Evolutionary conservation across 2,329 filamentous ascomycete species (phyloP).

Genomic region (Dothistroma septosporum): DNA sequence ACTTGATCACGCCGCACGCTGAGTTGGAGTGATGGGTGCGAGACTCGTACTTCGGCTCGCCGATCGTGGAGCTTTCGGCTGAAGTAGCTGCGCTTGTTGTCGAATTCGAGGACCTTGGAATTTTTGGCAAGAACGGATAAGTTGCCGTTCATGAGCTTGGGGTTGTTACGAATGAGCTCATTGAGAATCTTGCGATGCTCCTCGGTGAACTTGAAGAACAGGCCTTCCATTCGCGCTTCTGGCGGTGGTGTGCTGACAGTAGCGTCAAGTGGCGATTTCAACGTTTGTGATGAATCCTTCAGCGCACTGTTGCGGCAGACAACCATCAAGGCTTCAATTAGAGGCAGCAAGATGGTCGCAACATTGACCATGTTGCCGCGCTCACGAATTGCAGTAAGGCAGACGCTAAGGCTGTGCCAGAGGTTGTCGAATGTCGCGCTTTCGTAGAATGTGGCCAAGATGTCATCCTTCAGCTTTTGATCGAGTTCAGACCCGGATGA

Average conservation of each 20-base stretch:
- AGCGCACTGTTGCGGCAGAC: constrained; percentile 96
- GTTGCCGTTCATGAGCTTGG: constrained; percentile 96
- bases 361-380: constrained; percentile 96
- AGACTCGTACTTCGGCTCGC: constrained; percentile 64
- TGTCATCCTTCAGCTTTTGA: constrained; percentile 70
- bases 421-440: constrained; percentile 84
- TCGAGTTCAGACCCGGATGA: constrained; percentile 36
- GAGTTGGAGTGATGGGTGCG: constrained; percentile 75
- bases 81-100: constrained; percentile 99
- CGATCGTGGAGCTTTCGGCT: constrained; percentile 83
- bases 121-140: constrained; percentile 97
- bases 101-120: constrained; percentile 96
- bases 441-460: constrained; percentile 83
- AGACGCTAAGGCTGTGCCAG: constrained; percentile 89
- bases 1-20: constrained; percentile 89
- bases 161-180: constrained; percentile 93
- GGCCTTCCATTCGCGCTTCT: constrained; percentile 74
- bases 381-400: constrained; percentile 79
- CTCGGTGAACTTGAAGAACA: constrained; percentile 97
- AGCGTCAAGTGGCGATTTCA: constrained; percentile 35
- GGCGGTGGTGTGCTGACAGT: constrained; percentile 68
- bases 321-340: constrained; percentile 97
- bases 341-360: constrained; percentile 85
- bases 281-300: constrained; percentile 59
- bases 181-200: constrained; percentile 97